Evolutionary conservation across 2,329 filamentous ascomycete genomes (phyloP).

Genomic region (Apiospora pterosperma): DNA sequence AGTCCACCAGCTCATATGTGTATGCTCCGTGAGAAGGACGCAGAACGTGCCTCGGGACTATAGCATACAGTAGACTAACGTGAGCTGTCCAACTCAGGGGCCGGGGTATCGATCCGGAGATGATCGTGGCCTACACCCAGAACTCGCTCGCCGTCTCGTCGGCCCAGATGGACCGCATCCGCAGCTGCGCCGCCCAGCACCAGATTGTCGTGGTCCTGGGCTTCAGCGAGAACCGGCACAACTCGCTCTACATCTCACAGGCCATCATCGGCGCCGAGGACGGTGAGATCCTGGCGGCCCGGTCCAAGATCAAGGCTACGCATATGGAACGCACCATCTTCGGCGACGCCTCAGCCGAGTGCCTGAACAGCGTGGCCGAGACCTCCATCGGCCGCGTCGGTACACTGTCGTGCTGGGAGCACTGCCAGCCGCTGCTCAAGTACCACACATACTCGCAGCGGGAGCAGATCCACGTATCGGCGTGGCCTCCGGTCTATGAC

Average conservation of each 20-base stretch:
- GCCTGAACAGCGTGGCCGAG: constrained; percentile 34
- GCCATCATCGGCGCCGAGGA: constrained; percentile 37
- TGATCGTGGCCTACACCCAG: constrained; percentile 28
- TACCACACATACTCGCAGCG: constrained; percentile 41
- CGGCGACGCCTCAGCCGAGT: constrained; percentile 39
- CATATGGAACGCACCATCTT: constrained; percentile 50
- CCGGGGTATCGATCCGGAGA: constrained; percentile 25
- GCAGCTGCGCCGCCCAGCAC: constrained; percentile 27
- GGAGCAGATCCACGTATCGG: constrained; percentile 44
- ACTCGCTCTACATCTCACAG: constrained; percentile 43
- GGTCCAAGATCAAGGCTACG: constrained; percentile 50
- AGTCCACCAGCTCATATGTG: background rate
- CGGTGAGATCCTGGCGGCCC: constrained; percentile 35
- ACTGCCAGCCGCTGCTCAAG: constrained; percentile 46
- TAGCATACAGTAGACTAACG: background rate
- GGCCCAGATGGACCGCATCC: constrained; percentile 34
- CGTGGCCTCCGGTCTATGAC: constrained; percentile 38
- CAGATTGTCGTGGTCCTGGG: constrained; percentile 41
- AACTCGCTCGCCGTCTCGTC: constrained; percentile 28
- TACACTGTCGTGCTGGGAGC: constrained; percentile 47
- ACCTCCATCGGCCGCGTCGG: constrained; percentile 33
- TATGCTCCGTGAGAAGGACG: background rate
- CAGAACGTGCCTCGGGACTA: background rate
- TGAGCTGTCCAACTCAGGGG: constrained; percentile 18
- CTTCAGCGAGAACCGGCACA: constrained; percentile 36